Percentiles rank a stretch among this genome's conserved stretches.
These are phyloP conservation scores for Pestalotiopsis sp. DNA, from an alignment of 2,329 filamentous ascomycete genomes.

Conservation along the genomic window DNA sequence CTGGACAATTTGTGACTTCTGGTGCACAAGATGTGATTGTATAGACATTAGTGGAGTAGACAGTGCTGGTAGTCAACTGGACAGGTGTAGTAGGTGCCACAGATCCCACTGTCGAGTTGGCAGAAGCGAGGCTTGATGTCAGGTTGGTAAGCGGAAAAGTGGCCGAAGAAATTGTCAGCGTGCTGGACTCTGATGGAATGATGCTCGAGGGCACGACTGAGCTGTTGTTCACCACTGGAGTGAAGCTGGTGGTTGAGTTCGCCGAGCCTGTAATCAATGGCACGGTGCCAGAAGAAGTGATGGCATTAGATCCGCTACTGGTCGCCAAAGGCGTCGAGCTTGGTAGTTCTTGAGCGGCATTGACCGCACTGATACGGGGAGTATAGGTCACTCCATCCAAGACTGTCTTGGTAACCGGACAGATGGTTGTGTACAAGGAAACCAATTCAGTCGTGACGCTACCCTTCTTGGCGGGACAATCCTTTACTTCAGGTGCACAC, in stretches of 20 bases:
- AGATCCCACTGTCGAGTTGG: not conserved
- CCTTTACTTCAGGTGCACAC: slow-evolving; percentile 24
- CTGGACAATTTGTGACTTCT: slow-evolving; percentile 2
- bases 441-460: slow-evolving; percentile 31
- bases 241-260: not conserved
- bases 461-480: slow-evolving; percentile 26
- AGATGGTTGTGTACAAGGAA: slow-evolving; percentile 31
- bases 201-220: not conserved
- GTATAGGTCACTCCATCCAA: slow-evolving; percentile 13
- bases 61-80: not conserved
- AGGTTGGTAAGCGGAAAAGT: slow-evolving; percentile 9
- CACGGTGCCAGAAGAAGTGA: not conserved
- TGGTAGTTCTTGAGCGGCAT: slow-evolving; percentile 10
- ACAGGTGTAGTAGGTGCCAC: not conserved
- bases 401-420: slow-evolving; percentile 22
- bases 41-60: slow-evolving; percentile 4
- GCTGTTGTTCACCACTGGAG: not conserved
- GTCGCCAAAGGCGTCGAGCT: slow-evolving; percentile 15
- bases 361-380: not conserved
- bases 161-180: not conserved
- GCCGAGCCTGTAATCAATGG: not conserved
- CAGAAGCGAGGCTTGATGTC: not conserved
- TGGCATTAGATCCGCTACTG: slow-evolving; percentile 1
- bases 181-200: not conserved
- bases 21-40: slow-evolving; percentile 5